Base-by-base conservation (phyloP, 2,329 filamentous ascomycete genomes). In the Clarireedia hainanense region DNA sequence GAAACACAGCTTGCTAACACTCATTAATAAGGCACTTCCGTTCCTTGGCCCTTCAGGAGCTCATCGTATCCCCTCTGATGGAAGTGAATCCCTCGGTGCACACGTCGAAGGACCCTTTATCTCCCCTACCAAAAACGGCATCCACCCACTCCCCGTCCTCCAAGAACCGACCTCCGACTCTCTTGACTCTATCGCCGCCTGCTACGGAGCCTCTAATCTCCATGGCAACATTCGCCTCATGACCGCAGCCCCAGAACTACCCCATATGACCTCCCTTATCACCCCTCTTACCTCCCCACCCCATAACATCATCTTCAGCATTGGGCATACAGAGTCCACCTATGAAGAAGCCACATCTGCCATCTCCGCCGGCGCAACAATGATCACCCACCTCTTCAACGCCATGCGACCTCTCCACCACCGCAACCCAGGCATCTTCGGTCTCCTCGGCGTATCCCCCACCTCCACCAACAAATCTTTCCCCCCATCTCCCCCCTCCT, bases 331-430 rank as follows among this genome's bases (percentile, higher is more conserved):
- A 0, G 89, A 95, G 69, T 88, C 90, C 14, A 89, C 87, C 0
- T 95, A 92, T 68, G 89, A 95, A 70, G 79, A 92, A 68, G 89
- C 88, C 1, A 83, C 85, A 4, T 73, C 75, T 4, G 88, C 88
- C 20, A 80, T 94, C 3, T 76, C 75, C n/a, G 78, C 83, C 6
- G 91, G 91, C 51, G 89, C 88, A 2, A 88, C 81, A 49, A 95
- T 95, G 89, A 88, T 96, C 62, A 96, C 91, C 0, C 91, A 96
- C 67, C 78, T 96, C 1, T 96, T 95, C 80, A 96, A 96, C 69
- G 91, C 91, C 26, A 96, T 96, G 91, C 80, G 85, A 0, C 90
- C 90, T 14, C 81, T 95, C 50, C 89, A 94, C 70, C 90, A 96
- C 75, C 86, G 91, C 57, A 91, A 96, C 71, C 91, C 91, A 0